Conservation (phyloP, 176 grass and related monocot genomes). For the Secale cereale region DNA sequence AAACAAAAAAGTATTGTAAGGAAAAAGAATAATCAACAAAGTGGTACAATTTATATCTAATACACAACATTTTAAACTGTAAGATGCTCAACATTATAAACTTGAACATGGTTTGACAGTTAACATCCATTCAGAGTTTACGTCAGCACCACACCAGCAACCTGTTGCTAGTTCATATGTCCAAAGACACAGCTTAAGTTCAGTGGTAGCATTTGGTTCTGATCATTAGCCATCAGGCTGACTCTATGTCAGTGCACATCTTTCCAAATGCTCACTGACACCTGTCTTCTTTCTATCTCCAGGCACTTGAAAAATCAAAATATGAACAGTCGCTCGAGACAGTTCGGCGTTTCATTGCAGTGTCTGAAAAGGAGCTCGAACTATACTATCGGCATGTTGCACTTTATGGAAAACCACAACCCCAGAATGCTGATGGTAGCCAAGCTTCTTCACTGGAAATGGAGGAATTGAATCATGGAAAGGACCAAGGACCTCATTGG, state of each 20-base stretch:
- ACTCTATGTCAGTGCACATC: neutral
- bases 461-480: neutral
- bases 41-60: neutral
- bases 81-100: neutral
- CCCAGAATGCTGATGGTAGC: slow-evolving; percentile 40
- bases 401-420: slow-evolving; percentile 71
- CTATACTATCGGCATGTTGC: slow-evolving; percentile 81
- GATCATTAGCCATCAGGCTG: neutral
- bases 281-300: slow-evolving; percentile 8
- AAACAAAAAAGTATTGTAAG: neutral
- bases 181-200: neutral
- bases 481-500: slow-evolving; percentile 16
- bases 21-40: neutral
- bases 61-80: neutral
- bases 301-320: slow-evolving; percentile 99
- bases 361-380: slow-evolving; percentile 82
- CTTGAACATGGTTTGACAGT: neutral
- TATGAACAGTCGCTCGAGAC: slow-evolving; percentile 86
- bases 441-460: slow-evolving; percentile 17
- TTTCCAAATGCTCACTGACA: slow-evolving; percentile 14
- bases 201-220: neutral
- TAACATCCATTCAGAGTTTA: slow-evolving; percentile 7
- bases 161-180: neutral
- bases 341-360: slow-evolving; percentile 65
- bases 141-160: neutral